Percentiles rank a stretch among this genome's conserved stretches.
Conservation (phyloP, 2,329 filamentous ascomycete species). For the Neopestalotiopsis sp. region DNA sequence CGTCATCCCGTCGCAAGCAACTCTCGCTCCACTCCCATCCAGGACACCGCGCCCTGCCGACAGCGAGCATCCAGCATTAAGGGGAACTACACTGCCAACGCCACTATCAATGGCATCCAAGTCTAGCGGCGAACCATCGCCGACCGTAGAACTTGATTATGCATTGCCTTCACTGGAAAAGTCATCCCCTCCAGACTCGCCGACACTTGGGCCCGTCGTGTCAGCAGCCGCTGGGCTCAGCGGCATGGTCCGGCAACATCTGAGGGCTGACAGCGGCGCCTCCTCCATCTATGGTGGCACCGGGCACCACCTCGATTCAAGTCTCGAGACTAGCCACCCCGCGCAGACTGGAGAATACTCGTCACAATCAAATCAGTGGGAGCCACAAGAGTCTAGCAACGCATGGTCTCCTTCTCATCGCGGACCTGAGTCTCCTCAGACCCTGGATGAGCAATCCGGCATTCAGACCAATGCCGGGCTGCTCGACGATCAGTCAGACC, state of each 20-base stretch:
- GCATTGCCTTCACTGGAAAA: slow-evolving; percentile 27
- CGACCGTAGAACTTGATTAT: slow-evolving; percentile 29
- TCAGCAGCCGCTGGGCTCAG: slow-evolving; percentile 68
- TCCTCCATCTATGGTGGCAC: slow-evolving; percentile 75
- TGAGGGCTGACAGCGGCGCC: slow-evolving; percentile 79
- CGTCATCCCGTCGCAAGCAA: slow-evolving; percentile 26
- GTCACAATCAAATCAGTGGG: slow-evolving; percentile 50
- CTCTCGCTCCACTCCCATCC: slow-evolving; percentile 40
- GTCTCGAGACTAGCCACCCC: slow-evolving; percentile 44
- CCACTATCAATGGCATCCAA: slow-evolving; percentile 43
- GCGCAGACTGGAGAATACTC: slow-evolving; percentile 39
- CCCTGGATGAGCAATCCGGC: neutral
- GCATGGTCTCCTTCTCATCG: slow-evolving; percentile 26
- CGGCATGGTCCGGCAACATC: slow-evolving; percentile 82
- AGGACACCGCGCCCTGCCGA: slow-evolving; percentile 54
- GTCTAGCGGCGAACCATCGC: slow-evolving; percentile 35
- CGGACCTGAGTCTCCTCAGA: neutral
- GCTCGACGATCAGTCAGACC: neutral
- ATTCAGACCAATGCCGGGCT: neutral
- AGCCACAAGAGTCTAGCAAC: slow-evolving; percentile 37
- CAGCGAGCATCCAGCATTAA: slow-evolving; percentile 59
- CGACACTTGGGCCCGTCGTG: slow-evolving; percentile 70
- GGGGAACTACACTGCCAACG: slow-evolving; percentile 49
- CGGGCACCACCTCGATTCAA: slow-evolving; percentile 43
- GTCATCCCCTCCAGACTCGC: slow-evolving; percentile 66